Evolutionary conservation across 306 rosid species (phyloP).

Genomic region (Ammopiptanthus mongolicus): DNA sequence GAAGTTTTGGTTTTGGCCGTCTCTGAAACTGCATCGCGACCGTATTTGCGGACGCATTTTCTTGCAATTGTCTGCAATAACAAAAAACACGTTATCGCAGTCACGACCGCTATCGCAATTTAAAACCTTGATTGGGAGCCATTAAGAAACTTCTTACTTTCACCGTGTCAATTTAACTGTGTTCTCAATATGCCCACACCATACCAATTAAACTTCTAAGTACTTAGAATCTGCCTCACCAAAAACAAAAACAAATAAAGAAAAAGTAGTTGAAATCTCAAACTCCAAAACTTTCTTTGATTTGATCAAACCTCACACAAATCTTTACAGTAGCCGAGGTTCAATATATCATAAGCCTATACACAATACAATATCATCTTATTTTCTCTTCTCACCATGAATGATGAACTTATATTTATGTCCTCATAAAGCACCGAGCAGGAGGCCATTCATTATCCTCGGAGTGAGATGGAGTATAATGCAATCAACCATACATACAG

Average conservation of each 20-base stretch:
- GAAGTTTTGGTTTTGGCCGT: too few species aligned
- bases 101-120: too few species aligned
- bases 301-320: constrained; percentile 28
- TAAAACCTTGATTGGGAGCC: too few species aligned
- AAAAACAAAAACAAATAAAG: too few species aligned
- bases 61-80: too few species aligned
- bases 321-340: constrained; percentile 32
- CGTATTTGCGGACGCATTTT: too few species aligned
- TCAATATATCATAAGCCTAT: constrained; percentile 33
- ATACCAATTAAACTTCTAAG: background rate
- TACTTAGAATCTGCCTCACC: background rate
- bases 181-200: background rate
- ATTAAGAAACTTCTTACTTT: too few species aligned
- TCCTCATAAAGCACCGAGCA: constrained; percentile 29
- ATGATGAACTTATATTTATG: constrained; percentile 17
- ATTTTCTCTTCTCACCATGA: constrained; percentile 28
- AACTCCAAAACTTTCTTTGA: constrained; percentile 16
- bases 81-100: too few species aligned
- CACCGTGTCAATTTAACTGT: too few species aligned
- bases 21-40: too few species aligned
- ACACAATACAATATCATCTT: constrained; percentile 31
- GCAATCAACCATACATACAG: constrained; percentile 39
- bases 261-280: background rate
- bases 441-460: constrained; percentile 20
- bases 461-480: constrained; percentile 12